Evolutionary conservation across 2,329 filamentous ascomycete species (phyloP).

Genomic region (Ceratocystis cubensis): DNA sequence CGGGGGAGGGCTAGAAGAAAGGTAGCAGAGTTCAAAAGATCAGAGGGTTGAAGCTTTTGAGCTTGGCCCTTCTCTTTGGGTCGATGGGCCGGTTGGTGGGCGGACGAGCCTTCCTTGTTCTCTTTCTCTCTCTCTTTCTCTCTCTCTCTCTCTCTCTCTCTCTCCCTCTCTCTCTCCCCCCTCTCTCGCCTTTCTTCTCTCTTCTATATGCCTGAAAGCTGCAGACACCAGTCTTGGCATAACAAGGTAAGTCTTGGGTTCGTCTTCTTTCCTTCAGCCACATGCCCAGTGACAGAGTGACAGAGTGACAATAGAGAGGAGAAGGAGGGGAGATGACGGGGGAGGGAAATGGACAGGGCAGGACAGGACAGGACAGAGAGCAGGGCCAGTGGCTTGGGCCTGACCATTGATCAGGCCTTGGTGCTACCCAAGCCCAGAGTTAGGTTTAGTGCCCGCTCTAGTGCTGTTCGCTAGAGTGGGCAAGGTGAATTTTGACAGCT

Average conservation of each 20-base stretch:
- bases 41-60: not conserved
- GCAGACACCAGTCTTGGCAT: not conserved
- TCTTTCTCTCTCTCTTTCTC: too few relatives aligned
- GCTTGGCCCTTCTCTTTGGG: not conserved
- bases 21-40: not conserved
- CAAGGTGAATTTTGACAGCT: constrained; percentile 10
- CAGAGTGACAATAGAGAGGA: not conserved
- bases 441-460: constrained; percentile 11
- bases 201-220: not conserved
- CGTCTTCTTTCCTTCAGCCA: not conserved
- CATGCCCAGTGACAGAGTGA: not conserved
- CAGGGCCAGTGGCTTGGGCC: not conserved
- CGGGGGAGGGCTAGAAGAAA: not conserved
- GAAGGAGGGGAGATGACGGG: not conserved
- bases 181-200: not conserved
- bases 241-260: not conserved
- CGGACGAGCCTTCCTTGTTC: not conserved
- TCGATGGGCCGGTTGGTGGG: not conserved
- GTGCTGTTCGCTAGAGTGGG: constrained; percentile 7
- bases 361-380: not conserved
- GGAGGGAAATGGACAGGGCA: not conserved
- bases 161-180: too few relatives aligned
- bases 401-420: not conserved
- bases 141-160: too few relatives aligned
- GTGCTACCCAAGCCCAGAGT: constrained; percentile 9